Evolutionary conservation across 2,329 filamentous ascomycete genomes (phyloP).

Genomic region (Aspergillus fumigatiaffinis): DNA sequence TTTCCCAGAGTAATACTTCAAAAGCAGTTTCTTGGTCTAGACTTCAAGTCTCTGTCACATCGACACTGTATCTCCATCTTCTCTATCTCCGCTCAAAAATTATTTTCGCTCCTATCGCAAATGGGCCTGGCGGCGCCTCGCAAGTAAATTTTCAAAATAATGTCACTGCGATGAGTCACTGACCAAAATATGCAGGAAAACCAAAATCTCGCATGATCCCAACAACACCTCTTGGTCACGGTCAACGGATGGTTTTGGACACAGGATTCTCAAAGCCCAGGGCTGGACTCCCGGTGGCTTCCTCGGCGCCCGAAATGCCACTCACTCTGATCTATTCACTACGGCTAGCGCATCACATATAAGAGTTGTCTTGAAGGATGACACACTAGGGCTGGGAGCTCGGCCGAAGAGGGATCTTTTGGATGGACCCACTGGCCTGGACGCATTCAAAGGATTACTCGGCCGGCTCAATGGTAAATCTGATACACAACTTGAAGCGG

Average conservation of each 20-base stretch:
- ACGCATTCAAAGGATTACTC: conserved; percentile 79
- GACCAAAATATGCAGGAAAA: conserved; percentile 41
- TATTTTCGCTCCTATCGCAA: conserved; percentile 6
- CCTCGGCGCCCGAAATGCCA: conserved; percentile 72
- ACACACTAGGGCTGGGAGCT: conserved; percentile 85
- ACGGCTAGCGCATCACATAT: conserved; percentile 81
- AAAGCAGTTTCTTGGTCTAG: not conserved
- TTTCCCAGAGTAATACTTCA: not conserved
- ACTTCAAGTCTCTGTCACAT: not conserved
- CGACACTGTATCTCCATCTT: not conserved
- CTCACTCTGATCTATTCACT: conserved; percentile 72
- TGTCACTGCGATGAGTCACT: conserved; percentile 4
- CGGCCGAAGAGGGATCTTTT: conserved; percentile 64
- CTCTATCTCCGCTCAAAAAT: not conserved
- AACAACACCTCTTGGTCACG: conserved; percentile 94
- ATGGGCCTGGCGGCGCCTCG: conserved; percentile 69
- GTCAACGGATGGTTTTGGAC: conserved; percentile 78
- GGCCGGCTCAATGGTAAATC: conserved; percentile 86
- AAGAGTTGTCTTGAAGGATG: conserved; percentile 79
- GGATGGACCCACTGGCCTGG: conserved; percentile 74
- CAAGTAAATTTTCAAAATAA: conserved; percentile 47
- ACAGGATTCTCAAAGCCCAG: conserved; percentile 80
- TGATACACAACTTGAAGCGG: conserved; percentile 66
- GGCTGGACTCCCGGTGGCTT: conserved; percentile 86
- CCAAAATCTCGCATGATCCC: conserved; percentile 82